These are phyloP conservation scores for Erythrophleum fordii DNA, from an alignment of 306 rosid species.

Conservation along the genomic window DNA sequence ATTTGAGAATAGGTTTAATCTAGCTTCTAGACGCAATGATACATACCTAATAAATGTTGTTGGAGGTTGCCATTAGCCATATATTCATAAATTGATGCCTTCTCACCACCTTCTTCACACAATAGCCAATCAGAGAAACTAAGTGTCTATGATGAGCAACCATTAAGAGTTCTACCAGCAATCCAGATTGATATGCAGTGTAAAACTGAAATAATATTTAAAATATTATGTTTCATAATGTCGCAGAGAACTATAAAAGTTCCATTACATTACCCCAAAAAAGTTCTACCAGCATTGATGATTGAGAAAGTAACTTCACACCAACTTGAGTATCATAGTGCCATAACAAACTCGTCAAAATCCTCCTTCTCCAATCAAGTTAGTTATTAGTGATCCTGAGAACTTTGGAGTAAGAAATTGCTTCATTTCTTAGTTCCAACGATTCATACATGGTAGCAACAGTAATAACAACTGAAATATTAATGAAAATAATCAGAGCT, in stretches of 20 bases:
- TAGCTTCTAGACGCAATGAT: background rate
- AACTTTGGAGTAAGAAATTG: constrained; percentile 35
- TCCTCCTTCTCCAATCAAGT: constrained; percentile 45
- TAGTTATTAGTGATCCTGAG: constrained; percentile 36
- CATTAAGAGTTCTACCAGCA: constrained; percentile 37
- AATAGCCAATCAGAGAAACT: constrained; percentile 49
- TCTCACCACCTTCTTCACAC: constrained; percentile 33
- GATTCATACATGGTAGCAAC: background rate
- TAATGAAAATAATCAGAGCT: background rate
- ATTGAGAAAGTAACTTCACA: constrained; percentile 39
- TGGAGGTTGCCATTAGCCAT: constrained; percentile 37
- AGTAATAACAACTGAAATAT: background rate
- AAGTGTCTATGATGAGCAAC: constrained; percentile 38
- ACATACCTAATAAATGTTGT: constrained; percentile 20
- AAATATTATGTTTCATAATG: background rate
- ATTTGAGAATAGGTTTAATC: background rate
- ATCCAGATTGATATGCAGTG: no score
- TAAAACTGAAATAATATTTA: background rate
- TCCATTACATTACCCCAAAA: no score
- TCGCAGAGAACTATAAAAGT: background rate
- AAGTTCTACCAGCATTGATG: constrained; percentile 40
- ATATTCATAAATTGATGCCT: constrained; percentile 40
- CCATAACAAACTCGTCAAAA: constrained; percentile 46
- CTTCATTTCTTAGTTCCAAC: constrained; percentile 22
- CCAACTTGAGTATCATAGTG: constrained; percentile 39